phyloP scores from a whole-genome alignment of 345 rosid species.

The Arabidopsis arenosa region DNA sequence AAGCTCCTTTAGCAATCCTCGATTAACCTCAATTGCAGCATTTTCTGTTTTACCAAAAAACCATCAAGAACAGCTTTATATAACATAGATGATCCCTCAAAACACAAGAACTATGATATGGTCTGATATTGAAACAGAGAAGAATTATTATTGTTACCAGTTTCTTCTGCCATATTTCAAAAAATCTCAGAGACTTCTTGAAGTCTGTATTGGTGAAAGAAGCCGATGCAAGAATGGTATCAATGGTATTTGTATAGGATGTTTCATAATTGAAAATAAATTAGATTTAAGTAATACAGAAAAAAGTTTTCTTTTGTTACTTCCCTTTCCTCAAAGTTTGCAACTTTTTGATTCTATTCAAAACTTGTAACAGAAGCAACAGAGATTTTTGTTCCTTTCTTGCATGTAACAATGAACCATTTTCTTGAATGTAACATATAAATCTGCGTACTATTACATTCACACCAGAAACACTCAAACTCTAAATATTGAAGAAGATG shows the following conservation, averaged over 20 bases:
- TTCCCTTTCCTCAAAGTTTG: constrained; percentile 29
- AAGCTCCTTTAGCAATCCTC: constrained; percentile 61
- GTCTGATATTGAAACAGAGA: constrained; percentile 13
- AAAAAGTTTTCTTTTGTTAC: constrained; percentile 6
- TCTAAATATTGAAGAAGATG: neutral
- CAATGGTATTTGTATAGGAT: neutral
- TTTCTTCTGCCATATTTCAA: constrained; percentile 21
- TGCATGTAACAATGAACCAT: neutral
- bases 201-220: neutral
- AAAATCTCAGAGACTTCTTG: constrained; percentile 8
- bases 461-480: neutral
- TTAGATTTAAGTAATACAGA: constrained; percentile 22
- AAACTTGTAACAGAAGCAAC: constrained; percentile 26
- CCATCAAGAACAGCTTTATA: neutral
- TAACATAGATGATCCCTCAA: neutral
- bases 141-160: constrained; percentile 17
- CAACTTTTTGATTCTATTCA: constrained; percentile 17
- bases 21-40: constrained; percentile 58
- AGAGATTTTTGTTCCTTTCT: constrained; percentile 27
- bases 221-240: constrained; percentile 3
- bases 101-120: neutral
- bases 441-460: neutral
- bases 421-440: neutral
- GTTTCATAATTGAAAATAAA: neutral
- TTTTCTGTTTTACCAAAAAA: constrained; percentile 41